Percentiles rank a stretch among this genome's conserved stretches.
phyloP scores from a whole-genome alignment of 2,329 filamentous ascomycete genomes.

The Calonectria honghensis region DNA sequence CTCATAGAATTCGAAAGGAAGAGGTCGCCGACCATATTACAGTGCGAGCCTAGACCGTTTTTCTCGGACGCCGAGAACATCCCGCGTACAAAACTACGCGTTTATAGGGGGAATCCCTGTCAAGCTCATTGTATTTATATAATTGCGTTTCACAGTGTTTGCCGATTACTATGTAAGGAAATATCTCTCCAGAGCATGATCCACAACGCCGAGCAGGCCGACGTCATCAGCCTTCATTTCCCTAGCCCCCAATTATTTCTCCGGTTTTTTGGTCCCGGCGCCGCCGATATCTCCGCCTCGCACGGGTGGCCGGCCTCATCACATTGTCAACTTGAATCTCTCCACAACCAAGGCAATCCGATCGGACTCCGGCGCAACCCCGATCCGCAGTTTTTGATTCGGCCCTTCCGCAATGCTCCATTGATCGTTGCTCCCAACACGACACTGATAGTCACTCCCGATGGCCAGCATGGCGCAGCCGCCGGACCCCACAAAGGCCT shows the following conservation, averaged over 20 bases:
- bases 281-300: constrained; percentile 33
- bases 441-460: constrained; percentile 35
- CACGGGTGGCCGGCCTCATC: constrained; percentile 21
- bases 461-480: constrained; percentile 1
- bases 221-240: constrained; percentile 20
- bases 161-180: constrained; percentile 16
- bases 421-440: not conserved
- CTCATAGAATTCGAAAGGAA: not conserved
- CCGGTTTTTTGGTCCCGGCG: constrained; percentile 11
- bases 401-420: not conserved
- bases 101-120: not conserved
- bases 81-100: not conserved
- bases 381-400: not conserved
- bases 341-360: constrained; percentile 12
- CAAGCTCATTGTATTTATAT: constrained; percentile 2
- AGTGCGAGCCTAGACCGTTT: not conserved
- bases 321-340: constrained; percentile 25
- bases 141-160: constrained; percentile 11
- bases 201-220: constrained; percentile 14
- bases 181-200: not conserved
- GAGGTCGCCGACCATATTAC: not conserved
- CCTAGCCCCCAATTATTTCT: constrained; percentile 34
- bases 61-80: not conserved
- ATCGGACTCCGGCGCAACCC: not conserved
- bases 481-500: constrained; percentile 12